These are phyloP conservation scores for Plasmopara viticola DNA, from an alignment of 352 stramenopile genomes.

Conservation along the genomic window DNA sequence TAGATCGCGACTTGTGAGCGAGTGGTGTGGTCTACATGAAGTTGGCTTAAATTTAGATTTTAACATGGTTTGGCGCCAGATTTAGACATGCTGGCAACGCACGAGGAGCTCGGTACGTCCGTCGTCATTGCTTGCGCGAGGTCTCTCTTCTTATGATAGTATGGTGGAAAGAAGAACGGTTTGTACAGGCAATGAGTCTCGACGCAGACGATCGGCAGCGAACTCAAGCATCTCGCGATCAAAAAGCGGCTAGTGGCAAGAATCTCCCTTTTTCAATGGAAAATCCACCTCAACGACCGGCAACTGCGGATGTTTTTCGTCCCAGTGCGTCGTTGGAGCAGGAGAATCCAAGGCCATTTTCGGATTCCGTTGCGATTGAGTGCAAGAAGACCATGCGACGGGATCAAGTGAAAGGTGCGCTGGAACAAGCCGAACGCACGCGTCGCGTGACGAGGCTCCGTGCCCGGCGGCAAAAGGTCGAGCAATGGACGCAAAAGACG, in stretches of 20 bases:
- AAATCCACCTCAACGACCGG: constrained; percentile 5
- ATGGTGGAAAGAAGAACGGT: constrained; percentile 30
- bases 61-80: not conserved
- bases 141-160: not conserved
- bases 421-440: constrained; percentile 54
- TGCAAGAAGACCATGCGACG: constrained; percentile 75
- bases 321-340: constrained; percentile 24
- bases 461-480: constrained; percentile 48
- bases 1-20: no score
- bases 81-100: constrained; percentile 30
- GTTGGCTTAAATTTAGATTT: no score
- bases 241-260: constrained; percentile 7
- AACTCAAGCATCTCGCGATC: constrained; percentile 8
- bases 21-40: no score
- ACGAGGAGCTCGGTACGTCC: constrained; percentile 35
- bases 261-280: constrained; percentile 1
- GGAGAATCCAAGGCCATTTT: constrained; percentile 31
- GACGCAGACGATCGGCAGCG: constrained; percentile 27
- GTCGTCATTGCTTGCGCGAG: not conserved
- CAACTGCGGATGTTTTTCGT: constrained; percentile 14
- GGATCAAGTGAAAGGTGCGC: constrained; percentile 52
- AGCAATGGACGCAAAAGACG: constrained; percentile 88
- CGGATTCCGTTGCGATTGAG: constrained; percentile 68
- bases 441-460: constrained; percentile 57
- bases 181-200: constrained; percentile 31